Evolutionary conservation across 2,329 filamentous ascomycete species (phyloP).

Genomic region (Alternaria panax): DNA sequence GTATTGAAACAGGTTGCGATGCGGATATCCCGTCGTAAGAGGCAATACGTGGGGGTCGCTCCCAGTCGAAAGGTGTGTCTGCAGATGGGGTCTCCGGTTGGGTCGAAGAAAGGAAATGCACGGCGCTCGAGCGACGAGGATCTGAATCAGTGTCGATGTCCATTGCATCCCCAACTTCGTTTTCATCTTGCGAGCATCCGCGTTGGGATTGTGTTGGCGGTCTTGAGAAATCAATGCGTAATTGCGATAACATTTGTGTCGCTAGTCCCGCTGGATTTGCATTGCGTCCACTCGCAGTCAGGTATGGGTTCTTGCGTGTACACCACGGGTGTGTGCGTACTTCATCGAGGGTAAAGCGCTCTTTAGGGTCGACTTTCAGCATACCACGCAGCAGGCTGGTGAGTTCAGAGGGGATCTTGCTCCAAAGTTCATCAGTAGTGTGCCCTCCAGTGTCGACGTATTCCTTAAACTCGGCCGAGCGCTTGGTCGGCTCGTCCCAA

Average conservation of each 20-base stretch:
- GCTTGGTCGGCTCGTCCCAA: slow-evolving; percentile 89
- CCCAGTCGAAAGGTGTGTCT: slow-evolving; percentile 87
- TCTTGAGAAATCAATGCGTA: slow-evolving; percentile 86
- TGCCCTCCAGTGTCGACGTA: slow-evolving; percentile 82
- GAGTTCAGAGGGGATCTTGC: slow-evolving; percentile 74
- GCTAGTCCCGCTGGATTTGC: slow-evolving; percentile 83
- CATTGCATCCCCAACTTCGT: slow-evolving; percentile 49
- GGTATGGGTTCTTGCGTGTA: slow-evolving; percentile 78
- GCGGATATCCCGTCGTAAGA: slow-evolving; percentile 46
- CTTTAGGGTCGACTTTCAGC: slow-evolving; percentile 79
- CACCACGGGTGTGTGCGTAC: slow-evolving; percentile 96
- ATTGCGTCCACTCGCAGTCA: slow-evolving; percentile 76
- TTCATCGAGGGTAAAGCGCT: slow-evolving; percentile 84
- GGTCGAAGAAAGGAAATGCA: slow-evolving; percentile 73
- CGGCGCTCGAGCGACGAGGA: slow-evolving; percentile 43
- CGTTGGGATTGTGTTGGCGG: slow-evolving; percentile 63
- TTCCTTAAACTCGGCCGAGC: slow-evolving; percentile 90
- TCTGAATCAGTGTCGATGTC: slow-evolving; percentile 72
- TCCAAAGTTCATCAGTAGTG: slow-evolving; percentile 86
- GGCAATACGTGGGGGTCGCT: slow-evolving; percentile 67
- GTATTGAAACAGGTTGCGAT: slow-evolving; percentile 49
- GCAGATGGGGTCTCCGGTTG: slow-evolving; percentile 81
- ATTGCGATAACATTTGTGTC: slow-evolving; percentile 91
- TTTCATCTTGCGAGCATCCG: slow-evolving; percentile 49
- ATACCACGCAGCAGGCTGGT: slow-evolving; percentile 89